Evolutionary conservation across 257 asterid species (phyloP).

Genomic region (Lavandula angustifolia): DNA sequence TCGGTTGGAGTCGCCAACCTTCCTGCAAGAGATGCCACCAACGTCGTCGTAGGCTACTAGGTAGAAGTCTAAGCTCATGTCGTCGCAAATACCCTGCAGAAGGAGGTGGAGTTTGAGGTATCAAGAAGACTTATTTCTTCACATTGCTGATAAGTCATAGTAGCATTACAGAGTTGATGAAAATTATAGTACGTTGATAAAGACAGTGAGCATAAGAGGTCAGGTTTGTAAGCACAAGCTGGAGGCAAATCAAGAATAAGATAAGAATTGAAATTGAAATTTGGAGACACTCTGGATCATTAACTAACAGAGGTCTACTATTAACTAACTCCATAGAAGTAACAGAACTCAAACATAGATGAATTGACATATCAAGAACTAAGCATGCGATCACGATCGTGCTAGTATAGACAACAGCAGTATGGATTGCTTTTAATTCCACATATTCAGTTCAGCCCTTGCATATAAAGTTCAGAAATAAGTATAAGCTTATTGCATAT

Average conservation of each 20-base stretch:
- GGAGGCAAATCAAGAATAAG: background rate
- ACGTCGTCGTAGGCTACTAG: constrained; percentile 76
- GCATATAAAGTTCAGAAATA: constrained; percentile 7
- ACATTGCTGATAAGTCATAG: background rate
- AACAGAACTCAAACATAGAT: background rate
- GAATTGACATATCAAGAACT: background rate
- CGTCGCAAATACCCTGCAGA: constrained; percentile 76
- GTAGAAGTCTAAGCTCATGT: constrained; percentile 73
- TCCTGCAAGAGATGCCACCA: constrained; percentile 86
- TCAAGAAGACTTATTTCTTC: constrained; percentile 10
- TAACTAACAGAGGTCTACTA: background rate
- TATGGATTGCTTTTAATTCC: background rate
- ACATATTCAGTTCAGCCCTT: background rate
- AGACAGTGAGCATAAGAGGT: background rate
- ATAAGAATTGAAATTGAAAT: too few species aligned
- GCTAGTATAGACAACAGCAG: background rate
- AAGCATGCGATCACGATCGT: background rate
- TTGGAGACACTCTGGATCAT: too few species aligned
- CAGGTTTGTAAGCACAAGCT: background rate
- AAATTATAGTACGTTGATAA: background rate
- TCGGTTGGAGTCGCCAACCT: constrained; percentile 60
- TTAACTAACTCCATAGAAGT: constrained; percentile 4
- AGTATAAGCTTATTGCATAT: background rate
- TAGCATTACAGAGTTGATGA: background rate
- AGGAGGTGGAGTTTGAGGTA: constrained; percentile 19